These are phyloP conservation scores for Solanum sitiens DNA, from an alignment of 257 asterid species.

Conservation along the genomic window DNA sequence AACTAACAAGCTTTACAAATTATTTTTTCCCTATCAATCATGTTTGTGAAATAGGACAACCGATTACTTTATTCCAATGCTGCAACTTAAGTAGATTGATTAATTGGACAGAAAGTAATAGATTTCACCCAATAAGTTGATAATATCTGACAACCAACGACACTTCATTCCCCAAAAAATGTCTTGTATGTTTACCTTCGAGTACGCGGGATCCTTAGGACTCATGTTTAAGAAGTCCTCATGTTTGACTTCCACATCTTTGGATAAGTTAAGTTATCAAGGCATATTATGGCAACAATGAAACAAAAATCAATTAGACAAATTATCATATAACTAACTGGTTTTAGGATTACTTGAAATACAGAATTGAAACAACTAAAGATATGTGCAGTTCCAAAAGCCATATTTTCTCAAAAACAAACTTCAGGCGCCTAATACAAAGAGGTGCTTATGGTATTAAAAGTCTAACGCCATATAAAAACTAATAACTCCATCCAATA, in stretches of 20 bases:
- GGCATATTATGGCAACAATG: not conserved
- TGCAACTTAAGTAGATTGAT: not conserved
- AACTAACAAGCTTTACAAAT: not conserved
- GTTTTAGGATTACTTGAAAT: not conserved
- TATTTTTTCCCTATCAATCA: not conserved
- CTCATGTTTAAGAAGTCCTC: conserved; percentile 67
- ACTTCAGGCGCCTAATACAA: not conserved
- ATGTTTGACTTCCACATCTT: conserved; percentile 64
- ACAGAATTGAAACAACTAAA: not conserved
- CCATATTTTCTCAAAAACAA: not conserved
- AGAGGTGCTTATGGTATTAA: not conserved
- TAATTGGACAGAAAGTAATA: not conserved
- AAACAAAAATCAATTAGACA: not conserved
- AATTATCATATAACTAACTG: not conserved
- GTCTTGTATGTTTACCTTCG: conserved; percentile 38
- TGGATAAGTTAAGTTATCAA: conserved; percentile 42
- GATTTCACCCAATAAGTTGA: not conserved
- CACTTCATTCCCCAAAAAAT: not conserved
- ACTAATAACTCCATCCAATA: not conserved
- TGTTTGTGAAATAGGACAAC: not conserved
- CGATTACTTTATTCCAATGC: not conserved
- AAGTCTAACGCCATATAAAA: not conserved
- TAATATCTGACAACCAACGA: not conserved
- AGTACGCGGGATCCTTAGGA: conserved; percentile 52
- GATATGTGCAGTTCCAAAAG: not conserved